Evolutionary conservation across 352 stramenopile species (phyloP), one percentile per base, ranked within the genome.

Genomic region (Phytopythium kandeliae): DNA sequence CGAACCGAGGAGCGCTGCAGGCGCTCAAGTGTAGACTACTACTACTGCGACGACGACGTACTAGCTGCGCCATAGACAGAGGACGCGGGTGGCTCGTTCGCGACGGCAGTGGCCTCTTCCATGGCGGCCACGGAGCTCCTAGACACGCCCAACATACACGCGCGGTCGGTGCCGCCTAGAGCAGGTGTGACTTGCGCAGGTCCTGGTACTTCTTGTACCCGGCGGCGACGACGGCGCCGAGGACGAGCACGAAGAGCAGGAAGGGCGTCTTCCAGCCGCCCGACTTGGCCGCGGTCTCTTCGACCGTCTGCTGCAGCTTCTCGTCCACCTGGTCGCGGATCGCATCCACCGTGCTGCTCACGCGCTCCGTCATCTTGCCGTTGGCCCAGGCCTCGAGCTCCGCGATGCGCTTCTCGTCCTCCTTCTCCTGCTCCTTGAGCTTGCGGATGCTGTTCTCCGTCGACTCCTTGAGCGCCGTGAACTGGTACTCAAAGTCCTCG

Each of bases 121-220:
- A 8, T 36, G 26, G 44, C 33, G 44, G 28, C 26, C 26, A n/a
- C n/a, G n/a, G n/a, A n/a, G n/a, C n/a, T n/a, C n/a, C n/a, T n/a
- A n/a, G n/a, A n/a, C n/a, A n/a, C n/a, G n/a, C n/a, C n/a, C n/a
- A n/a, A n/a, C n/a, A n/a, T n/a, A n/a, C n/a, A n/a, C n/a, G n/a
- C n/a, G n/a, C n/a, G n/a, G n/a, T n/a, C n/a, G n/a, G n/a, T n/a
- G n/a, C n/a, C n/a, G n/a, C 60, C 48, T 86, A 94, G 54, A 89
- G 76, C 57, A 94, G 60, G 57, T 92, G 84, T 57, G 71, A 89
- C 73, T 92, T 92, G 51, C 89, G 59, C 24, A 94, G 68, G 55
- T 89, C 85, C 65, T 85, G 78, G 71, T 94, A 94, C 71, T 94
- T 92, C 41, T 84, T 73, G 72, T 94, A 94, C 19, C 75, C 76